These are phyloP conservation scores for Curvularia sp. DNA, from an alignment of 2,329 filamentous ascomycete genomes.

Conservation along the genomic window DNA sequence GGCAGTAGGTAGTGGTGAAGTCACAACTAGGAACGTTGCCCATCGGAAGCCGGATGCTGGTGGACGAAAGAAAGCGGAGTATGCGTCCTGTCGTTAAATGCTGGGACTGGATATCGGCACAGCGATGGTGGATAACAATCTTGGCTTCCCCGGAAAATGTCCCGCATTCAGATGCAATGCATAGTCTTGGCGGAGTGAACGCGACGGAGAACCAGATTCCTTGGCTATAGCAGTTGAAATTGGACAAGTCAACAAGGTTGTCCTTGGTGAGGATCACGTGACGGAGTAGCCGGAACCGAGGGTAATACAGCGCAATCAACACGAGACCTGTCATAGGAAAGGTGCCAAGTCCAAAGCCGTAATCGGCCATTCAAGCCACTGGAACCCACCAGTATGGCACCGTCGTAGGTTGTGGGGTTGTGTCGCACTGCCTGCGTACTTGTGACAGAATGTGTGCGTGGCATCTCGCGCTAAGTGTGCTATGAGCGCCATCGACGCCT, in stretches of 20 bases:
- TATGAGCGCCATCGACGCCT: neutral
- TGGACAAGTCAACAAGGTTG: neutral
- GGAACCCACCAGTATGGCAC: neutral
- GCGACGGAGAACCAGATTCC: neutral
- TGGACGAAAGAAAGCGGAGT: neutral
- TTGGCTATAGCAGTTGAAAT: neutral
- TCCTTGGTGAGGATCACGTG: constrained; percentile 3
- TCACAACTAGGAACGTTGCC: neutral
- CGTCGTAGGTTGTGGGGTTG: neutral
- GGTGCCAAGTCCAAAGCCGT: constrained; percentile 4
- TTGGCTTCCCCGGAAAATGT: neutral
- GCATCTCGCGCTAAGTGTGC: neutral
- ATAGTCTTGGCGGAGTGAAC: neutral
- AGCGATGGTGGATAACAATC: neutral
- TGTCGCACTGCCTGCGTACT: neutral
- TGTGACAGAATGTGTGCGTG: neutral
- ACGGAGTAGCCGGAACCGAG: constrained; percentile 13
- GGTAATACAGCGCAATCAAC: neutral
- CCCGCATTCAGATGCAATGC: neutral
- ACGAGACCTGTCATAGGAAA: neutral
- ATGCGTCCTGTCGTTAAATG: neutral
- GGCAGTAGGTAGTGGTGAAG: neutral
- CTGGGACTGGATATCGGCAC: neutral
- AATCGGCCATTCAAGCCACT: neutral
- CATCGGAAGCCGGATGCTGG: neutral